phyloP scores from a whole-genome alignment of 2,329 filamentous ascomycete species.

The Corynespora cassiicola region DNA sequence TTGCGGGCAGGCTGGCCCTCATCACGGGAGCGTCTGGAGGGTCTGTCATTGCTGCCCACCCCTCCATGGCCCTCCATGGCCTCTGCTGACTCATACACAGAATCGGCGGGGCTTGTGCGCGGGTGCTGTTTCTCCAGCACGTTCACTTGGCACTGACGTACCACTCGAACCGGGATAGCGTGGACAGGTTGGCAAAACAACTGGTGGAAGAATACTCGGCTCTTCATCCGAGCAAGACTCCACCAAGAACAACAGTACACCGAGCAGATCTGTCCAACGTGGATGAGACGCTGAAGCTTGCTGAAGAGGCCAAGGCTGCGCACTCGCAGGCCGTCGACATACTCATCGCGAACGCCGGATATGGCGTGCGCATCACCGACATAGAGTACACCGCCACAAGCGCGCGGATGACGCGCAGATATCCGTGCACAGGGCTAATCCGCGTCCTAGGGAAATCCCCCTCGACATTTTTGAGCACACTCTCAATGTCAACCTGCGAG shows the following conservation, averaged over 20 bases:
- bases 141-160: constrained; percentile 67
- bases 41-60: too few relatives aligned
- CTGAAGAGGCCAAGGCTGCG: constrained; percentile 58
- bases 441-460: constrained; percentile 67
- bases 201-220: constrained; percentile 42
- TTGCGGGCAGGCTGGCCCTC: constrained; percentile 62
- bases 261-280: constrained; percentile 64
- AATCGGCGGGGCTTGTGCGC: constrained; percentile 67
- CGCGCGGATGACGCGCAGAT: too few relatives aligned
- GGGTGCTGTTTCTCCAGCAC: constrained; percentile 59
- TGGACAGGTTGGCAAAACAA: constrained; percentile 53
- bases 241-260: constrained; percentile 59
- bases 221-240: constrained; percentile 20
- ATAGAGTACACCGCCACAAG: too few relatives aligned
- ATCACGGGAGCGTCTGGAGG: constrained; percentile 68
- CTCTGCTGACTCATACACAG: constrained; percentile 42
- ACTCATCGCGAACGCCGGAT: constrained; percentile 70
- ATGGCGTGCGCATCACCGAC: constrained; percentile 65
- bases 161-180: constrained; percentile 56
- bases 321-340: constrained; percentile 67
- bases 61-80: not conserved
- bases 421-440: too few relatives aligned
- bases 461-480: constrained; percentile 71
- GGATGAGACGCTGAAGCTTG: constrained; percentile 61
- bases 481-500: constrained; percentile 66